These are phyloP conservation scores for Leishmania tropica DNA, from an alignment of 208 protist genomes.

Conservation along the genomic window DNA sequence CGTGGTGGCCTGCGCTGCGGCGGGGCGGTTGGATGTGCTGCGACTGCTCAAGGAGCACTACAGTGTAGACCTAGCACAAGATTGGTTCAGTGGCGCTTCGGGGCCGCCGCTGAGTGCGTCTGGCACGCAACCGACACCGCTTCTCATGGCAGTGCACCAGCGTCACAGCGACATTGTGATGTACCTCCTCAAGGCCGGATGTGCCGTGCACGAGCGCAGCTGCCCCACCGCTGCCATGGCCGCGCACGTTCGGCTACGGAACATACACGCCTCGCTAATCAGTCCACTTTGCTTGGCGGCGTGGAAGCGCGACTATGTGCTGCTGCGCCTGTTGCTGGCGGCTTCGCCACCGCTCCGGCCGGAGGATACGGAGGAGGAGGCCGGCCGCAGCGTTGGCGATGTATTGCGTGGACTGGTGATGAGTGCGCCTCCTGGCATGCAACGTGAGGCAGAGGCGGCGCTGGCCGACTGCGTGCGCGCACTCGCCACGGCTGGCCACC, in stretches of 20 bases:
- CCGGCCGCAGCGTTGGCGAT: slow-evolving; percentile 37
- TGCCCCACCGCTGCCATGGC: slow-evolving; percentile 23
- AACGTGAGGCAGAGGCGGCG: slow-evolving; percentile 30
- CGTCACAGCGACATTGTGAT: slow-evolving; percentile 42
- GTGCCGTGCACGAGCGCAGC: slow-evolving; percentile 31
- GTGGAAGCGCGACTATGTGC: slow-evolving; percentile 45
- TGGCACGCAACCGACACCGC: slow-evolving; percentile 6
- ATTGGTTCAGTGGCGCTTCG: not conserved
- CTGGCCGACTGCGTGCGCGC: slow-evolving; percentile 41
- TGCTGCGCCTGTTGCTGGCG: slow-evolving; percentile 50
- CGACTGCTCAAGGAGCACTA: slow-evolving; percentile 45
- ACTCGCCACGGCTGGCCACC: slow-evolving; percentile 60
- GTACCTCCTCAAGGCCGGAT: slow-evolving; percentile 55
- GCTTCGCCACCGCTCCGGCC: slow-evolving; percentile 32
- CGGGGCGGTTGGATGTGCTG: slow-evolving; percentile 45
- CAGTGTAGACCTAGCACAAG: slow-evolving; percentile 30
- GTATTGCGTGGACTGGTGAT: slow-evolving; percentile 53
- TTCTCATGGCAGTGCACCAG: slow-evolving; percentile 44
- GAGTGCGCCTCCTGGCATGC: slow-evolving; percentile 22
- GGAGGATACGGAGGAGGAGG: slow-evolving; percentile 28
- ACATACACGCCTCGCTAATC: slow-evolving; percentile 33
- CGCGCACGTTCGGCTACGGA: slow-evolving; percentile 21
- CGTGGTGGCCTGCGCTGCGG: slow-evolving; percentile 44
- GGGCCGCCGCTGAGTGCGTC: not conserved
- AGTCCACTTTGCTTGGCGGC: slow-evolving; percentile 68